A percentile compares a stretch with the other conserved stretches of the same genome.
These are phyloP conservation scores for Citrus reticulata DNA, from an alignment of 345 rosid species.

Conservation along the genomic window DNA sequence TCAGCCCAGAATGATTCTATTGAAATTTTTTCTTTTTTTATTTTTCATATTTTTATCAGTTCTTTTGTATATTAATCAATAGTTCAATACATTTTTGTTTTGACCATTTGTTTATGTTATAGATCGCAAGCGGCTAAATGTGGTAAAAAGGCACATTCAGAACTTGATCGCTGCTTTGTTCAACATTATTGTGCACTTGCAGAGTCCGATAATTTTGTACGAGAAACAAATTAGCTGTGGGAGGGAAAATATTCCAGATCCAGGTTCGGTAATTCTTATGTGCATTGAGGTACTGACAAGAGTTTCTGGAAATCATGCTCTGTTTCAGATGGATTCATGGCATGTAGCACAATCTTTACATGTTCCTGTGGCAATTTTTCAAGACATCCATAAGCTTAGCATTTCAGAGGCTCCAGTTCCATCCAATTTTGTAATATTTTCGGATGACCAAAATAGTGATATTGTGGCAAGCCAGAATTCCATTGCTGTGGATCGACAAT, in stretches of 20 bases:
- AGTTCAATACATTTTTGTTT: constrained; percentile 1
- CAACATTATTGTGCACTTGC: constrained; percentile 71
- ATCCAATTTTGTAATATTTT: constrained; percentile 15
- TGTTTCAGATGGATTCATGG: constrained; percentile 66
- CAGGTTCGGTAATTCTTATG: constrained; percentile 85
- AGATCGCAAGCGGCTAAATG: constrained; percentile 62
- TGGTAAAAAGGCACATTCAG: constrained; percentile 62
- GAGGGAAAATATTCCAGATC: constrained; percentile 44
- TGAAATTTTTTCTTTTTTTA: not conserved
- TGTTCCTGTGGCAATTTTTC: constrained; percentile 68
- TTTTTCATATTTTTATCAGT: not conserved
- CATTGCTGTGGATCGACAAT: constrained; percentile 41
- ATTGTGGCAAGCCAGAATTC: constrained; percentile 22
- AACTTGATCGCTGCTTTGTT: constrained; percentile 65
- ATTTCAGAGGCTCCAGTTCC: constrained; percentile 23
- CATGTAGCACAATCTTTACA: constrained; percentile 70
- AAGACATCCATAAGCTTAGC: constrained; percentile 37
- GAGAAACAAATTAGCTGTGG: constrained; percentile 19
- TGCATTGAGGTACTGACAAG: constrained; percentile 81
- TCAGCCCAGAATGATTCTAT: not conserved
- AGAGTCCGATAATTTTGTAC: constrained; percentile 61
- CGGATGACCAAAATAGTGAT: constrained; percentile 22
- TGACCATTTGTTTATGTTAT: constrained; percentile 32
- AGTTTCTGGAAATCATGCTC: constrained; percentile 64
- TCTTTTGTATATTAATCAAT: not conserved